Evolutionary conservation across 306 rosid genomes (phyloP), one percentile per base, ranked within the genome.

Genomic region (Mimosa bimucronata): DNA sequence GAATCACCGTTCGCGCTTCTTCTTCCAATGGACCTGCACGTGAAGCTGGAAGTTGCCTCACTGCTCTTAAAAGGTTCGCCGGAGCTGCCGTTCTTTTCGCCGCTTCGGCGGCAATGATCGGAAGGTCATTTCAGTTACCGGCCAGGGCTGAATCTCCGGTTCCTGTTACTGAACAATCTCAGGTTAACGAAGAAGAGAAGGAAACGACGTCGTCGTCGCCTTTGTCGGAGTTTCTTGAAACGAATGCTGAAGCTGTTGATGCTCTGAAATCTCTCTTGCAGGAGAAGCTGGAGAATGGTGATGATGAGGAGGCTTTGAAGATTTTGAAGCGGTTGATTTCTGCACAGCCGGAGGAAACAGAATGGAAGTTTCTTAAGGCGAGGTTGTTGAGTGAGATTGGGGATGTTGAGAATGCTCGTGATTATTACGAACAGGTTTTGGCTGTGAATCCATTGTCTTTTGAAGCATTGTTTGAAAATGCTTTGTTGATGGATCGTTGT

Each of bases 401-500:
- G 4, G 90, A 92, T 3, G 25, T 41, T 0, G 86, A 81, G 26
- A 75, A 57, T 38, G 97, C 97, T 0, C 88, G 92, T 15, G 61
- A 74, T 1, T 82, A 86, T 86, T 94, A 91, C 61, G 95, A 92
- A 19, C 94, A 91, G 61, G 82, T 94, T 41, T 80, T 94, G 7
- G 76, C 83, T 5, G 37, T 29, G 6, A 84, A 88, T 70, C 97
- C 98, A 4, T 44, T 92, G 5, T 87, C 90, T 0, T 92, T 90
- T 37, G 98, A 94, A 83, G 97, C 95, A 1, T 76, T 92, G 78
- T 94, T 94, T 26, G 98, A 92, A 80, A 94, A 94, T 34, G 94
- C 97, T 7, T 58, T 92, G 79, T 78, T 94, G 31, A 88, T 94
- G 97, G 98, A 94, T 79, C 91, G 92, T 40, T 68, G 74, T n/a